These are phyloP conservation scores for Sphagnum contortum DNA, from an alignment of 225 moss, liverwort and hornwort genomes.

Conservation along the genomic window DNA sequence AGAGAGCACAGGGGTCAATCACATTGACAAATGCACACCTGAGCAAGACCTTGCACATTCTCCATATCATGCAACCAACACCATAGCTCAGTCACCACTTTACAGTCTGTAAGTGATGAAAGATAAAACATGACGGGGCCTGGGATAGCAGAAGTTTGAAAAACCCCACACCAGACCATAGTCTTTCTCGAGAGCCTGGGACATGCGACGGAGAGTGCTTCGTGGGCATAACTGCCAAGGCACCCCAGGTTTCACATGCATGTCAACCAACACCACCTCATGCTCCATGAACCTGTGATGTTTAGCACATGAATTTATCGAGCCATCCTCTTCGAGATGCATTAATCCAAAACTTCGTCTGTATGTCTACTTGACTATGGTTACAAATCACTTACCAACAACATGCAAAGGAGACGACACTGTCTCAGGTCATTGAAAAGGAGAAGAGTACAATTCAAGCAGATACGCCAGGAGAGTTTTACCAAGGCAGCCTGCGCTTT, in stretches of 20 bases:
- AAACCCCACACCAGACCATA: slow-evolving; percentile 56
- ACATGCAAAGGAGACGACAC: no score
- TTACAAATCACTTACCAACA: no score
- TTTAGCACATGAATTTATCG: no score
- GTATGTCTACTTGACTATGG: no score
- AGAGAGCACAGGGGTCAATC: neutral
- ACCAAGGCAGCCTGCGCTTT: slow-evolving; percentile 65
- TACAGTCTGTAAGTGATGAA: neutral
- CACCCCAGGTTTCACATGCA: slow-evolving; percentile 73
- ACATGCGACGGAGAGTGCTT: slow-evolving; percentile 65
- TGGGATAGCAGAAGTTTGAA: no score
- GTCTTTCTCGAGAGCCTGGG: slow-evolving; percentile 52
- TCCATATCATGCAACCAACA: neutral
- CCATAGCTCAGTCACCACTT: neutral
- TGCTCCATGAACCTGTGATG: slow-evolving; percentile 55
- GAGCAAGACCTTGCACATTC: slow-evolving; percentile 3
- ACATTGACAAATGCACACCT: neutral
- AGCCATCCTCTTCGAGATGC: no score
- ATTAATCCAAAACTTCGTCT: no score
- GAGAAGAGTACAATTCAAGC: no score
- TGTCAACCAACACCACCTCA: slow-evolving; percentile 74
- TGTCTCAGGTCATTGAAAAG: no score
- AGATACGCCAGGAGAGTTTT: neutral
- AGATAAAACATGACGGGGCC: no score
- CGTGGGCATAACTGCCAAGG: slow-evolving; percentile 90